A percentile compares a stretch with the other conserved stretches of the same genome.
phyloP scores from a whole-genome alignment of 1,284 basidiomycete species.

The Rhodotorula sp. region DNA sequence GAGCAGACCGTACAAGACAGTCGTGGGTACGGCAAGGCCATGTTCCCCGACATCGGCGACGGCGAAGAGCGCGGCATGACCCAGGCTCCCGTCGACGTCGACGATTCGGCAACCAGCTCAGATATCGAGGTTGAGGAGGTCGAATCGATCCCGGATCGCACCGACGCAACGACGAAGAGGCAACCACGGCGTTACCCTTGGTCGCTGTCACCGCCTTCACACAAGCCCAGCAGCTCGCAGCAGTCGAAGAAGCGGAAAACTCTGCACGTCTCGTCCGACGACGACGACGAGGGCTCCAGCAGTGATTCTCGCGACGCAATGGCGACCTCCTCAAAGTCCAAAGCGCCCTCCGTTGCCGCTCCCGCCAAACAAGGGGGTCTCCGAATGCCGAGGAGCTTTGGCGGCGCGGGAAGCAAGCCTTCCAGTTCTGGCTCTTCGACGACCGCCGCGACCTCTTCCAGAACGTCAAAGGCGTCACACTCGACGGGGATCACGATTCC shows the following conservation, averaged over 20 bases:
- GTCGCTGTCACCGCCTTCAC: too few species aligned
- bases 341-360: neutral
- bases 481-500: neutral
- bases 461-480: too few species aligned
- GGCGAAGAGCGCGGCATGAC: conserved; percentile 7
- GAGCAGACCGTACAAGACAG: conserved; percentile 18
- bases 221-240: too few species aligned
- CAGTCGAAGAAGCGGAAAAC: neutral
- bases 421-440: neutral
- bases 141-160: too few species aligned
- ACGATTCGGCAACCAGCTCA: neutral
- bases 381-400: neutral
- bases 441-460: neutral
- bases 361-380: neutral
- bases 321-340: neutral
- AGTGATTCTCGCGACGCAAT: too few species aligned
- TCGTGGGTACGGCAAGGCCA: conserved; percentile 38
- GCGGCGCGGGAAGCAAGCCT: neutral
- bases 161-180: too few species aligned
- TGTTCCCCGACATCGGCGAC: conserved; percentile 20
- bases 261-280: neutral
- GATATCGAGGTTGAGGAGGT: too few species aligned
- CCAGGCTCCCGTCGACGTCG: neutral
- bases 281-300: neutral
- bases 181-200: neutral